These are phyloP conservation scores for Umbelopsis vinacea DNA, from an alignment of 192 early-diverging fungal species.

Conservation along the genomic window DNA sequence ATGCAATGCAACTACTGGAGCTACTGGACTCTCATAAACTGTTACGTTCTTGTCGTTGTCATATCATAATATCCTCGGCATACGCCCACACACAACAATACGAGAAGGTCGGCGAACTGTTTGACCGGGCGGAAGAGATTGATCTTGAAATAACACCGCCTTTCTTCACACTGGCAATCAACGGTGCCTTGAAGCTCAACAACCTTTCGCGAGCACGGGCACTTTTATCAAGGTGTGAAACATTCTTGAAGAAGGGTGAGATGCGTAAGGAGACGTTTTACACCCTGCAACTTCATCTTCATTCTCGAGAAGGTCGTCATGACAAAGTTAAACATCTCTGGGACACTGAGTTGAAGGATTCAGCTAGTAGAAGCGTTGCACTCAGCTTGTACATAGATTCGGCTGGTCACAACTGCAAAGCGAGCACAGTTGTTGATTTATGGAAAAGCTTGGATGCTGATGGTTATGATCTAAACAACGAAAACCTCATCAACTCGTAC, in stretches of 20 bases:
- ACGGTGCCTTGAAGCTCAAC: neutral
- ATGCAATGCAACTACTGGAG: neutral
- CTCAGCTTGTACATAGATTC: conserved; percentile 9
- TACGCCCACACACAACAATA: neutral
- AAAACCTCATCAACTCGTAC: conserved; percentile 14
- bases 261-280: neutral
- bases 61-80: neutral
- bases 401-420: neutral
- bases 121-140: neutral
- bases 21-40: neutral
- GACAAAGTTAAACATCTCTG: neutral
- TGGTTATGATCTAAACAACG: conserved; percentile 2
- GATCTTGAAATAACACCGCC: neutral
- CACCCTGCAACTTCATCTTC: conserved; percentile 7
- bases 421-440: neutral
- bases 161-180: neutral
- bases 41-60: neutral
- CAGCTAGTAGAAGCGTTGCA: neutral
- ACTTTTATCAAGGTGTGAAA: neutral
- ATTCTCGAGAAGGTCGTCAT: neutral
- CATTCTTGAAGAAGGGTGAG: neutral
- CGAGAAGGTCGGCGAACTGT: neutral
- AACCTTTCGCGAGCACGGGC: neutral
- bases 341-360: neutral
- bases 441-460: neutral